Evolutionary conservation across 768 basidiomycete genomes (phyloP).

Genomic region (Russula dissimulans): DNA sequence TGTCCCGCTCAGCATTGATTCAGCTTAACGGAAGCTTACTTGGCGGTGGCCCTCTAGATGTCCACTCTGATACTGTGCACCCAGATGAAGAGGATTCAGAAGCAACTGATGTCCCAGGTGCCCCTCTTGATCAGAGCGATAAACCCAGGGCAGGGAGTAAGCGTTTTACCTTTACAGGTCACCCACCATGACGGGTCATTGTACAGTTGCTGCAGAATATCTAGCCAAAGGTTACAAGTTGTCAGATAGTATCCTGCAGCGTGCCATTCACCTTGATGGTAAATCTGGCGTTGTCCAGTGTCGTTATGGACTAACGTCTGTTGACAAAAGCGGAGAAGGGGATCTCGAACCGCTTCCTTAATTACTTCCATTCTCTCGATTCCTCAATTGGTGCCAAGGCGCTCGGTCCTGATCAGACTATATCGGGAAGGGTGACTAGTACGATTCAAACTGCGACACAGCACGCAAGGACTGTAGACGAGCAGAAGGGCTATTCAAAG

Average conservation of each 20-base stretch:
- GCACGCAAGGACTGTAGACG: constrained; percentile 68
- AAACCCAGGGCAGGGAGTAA: constrained; percentile 84
- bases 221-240: constrained; percentile 83
- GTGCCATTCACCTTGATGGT: constrained; percentile 77
- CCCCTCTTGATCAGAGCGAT: constrained; percentile 67
- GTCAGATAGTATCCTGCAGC: constrained; percentile 66
- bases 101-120: constrained; percentile 29
- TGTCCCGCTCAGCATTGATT: not conserved
- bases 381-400: constrained; percentile 56
- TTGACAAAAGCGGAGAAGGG: constrained; percentile 57
- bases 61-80: constrained; percentile 60
- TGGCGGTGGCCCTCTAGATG: constrained; percentile 58
- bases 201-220: constrained; percentile 82
- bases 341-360: constrained; percentile 78
- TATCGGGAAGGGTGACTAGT: constrained; percentile 63
- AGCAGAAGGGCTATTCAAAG: constrained; percentile 70
- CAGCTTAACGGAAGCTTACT: constrained; percentile 71
- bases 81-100: constrained; percentile 38
- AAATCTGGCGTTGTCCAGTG: constrained; percentile 11
- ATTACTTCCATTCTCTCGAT: constrained; percentile 70
- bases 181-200: not conserved
- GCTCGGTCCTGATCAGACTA: constrained; percentile 72
- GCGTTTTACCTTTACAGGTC: constrained; percentile 21
- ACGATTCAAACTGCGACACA: constrained; percentile 54
- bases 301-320: not conserved